Evolutionary conservation across 202 grass and related monocot genomes (phyloP).

Genomic region (Digitaria exilis): DNA sequence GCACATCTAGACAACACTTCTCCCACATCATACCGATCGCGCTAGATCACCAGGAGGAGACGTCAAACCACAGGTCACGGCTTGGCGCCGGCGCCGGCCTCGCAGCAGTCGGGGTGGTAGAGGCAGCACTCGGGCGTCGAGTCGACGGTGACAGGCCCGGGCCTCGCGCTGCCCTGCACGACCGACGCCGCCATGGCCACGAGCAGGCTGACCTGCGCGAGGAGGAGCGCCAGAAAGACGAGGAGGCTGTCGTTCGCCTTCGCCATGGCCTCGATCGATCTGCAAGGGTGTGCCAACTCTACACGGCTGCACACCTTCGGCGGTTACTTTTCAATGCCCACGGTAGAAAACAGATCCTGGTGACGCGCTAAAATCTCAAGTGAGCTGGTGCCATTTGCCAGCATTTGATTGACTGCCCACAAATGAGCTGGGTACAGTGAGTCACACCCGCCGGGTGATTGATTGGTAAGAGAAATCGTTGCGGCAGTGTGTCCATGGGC

Average conservation of each 20-base stretch:
- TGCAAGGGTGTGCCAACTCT: not conserved
- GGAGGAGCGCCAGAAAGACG: not conserved
- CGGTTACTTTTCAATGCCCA: not conserved
- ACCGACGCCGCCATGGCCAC: not conserved
- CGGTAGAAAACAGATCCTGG: not conserved
- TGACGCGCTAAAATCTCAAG: not conserved
- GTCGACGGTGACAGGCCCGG: not conserved
- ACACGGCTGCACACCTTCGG: not conserved
- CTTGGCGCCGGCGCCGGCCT: not conserved
- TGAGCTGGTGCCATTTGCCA: not conserved
- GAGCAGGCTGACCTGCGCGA: conserved; percentile 23
- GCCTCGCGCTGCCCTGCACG: not conserved
- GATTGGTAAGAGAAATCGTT: too few relatives aligned
- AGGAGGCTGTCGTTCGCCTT: not conserved
- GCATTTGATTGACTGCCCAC: not conserved
- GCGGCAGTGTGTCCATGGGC: too few relatives aligned
- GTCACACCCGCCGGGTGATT: not conserved
- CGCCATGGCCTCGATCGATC: not conserved
- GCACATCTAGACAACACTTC: not conserved
- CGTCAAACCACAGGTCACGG: not conserved
- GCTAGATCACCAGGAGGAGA: not conserved
- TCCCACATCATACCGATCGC: not conserved
- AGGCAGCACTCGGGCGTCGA: conserved; percentile 8
- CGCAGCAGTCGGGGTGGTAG: conserved; percentile 27
- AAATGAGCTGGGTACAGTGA: not conserved